These are phyloP conservation scores for Chalciporus chontae DNA, from an alignment of 768 basidiomycete species.

Conservation along the genomic window DNA sequence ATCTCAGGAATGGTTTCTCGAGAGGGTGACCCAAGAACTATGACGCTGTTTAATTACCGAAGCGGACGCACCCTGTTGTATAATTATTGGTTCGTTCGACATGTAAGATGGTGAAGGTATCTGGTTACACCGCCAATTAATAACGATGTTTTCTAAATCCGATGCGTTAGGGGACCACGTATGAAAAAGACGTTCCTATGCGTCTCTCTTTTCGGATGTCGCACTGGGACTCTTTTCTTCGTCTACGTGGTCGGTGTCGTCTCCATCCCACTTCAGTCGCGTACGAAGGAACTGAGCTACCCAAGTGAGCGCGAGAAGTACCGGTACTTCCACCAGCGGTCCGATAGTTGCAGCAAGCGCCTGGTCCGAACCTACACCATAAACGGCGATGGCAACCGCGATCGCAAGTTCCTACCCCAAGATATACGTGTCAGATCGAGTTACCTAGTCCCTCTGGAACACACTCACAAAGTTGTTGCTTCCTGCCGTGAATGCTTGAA, in stretches of 20 bases:
- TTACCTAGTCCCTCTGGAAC: too few relatives aligned
- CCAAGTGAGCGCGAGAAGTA: constrained; percentile 66
- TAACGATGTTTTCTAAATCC: too few relatives aligned
- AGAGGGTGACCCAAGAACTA: constrained; percentile 7
- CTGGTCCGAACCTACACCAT: constrained; percentile 74
- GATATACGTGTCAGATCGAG: too few relatives aligned
- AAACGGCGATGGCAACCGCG: constrained; percentile 74
- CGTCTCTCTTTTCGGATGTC: too few relatives aligned
- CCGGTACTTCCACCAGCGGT: constrained; percentile 77
- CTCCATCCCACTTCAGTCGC: constrained; percentile 38
- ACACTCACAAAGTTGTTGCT: constrained; percentile 71
- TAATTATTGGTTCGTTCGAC: too few relatives aligned
- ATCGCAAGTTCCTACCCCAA: constrained; percentile 68
- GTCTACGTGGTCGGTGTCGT: not conserved
- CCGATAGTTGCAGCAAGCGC: constrained; percentile 80
- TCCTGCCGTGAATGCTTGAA: constrained; percentile 76
- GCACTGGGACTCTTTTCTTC: too few relatives aligned
- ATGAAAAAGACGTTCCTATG: too few relatives aligned
- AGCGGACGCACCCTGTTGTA: not conserved
- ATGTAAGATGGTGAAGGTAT: too few relatives aligned
- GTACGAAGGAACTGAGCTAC: constrained; percentile 47
- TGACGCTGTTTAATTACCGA: not conserved
- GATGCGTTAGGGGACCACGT: too few relatives aligned
- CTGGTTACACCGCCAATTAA: too few relatives aligned
- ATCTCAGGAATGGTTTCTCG: constrained; percentile 7